Base-by-base conservation (phyloP, 2,329 filamentous ascomycete species). In the Phaeosphaeriaceae sp. region DNA sequence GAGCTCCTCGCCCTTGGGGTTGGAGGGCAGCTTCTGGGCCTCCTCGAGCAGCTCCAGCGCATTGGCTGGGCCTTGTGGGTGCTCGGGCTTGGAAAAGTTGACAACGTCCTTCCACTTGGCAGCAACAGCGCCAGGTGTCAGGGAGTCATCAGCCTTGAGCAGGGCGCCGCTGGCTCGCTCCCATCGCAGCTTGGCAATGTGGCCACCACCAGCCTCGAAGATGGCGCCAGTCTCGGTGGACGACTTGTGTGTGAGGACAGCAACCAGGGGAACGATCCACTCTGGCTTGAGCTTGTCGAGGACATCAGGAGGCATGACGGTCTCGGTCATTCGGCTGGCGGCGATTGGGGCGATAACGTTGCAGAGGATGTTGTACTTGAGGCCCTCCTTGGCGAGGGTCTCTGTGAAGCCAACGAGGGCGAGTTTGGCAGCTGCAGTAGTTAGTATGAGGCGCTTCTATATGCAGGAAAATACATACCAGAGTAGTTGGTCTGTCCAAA, bases 401-500 rank as follows among this genome's bases (percentile, higher is more conserved):
- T 99, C 94, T 41, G 93, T 97, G 83, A 98, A 98, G 68, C 94
- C 95, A 62, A 99, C 93, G 83, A 96, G 89, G 65, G 91, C 91
- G 65, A 98, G 86, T 84, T 98, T 99, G 74, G 95, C 95, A 60
- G 95, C 93, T 84, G 56, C 22, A 47, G 22, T 22, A 3, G 52
- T 71, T 55, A 78, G 78, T 56, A 78, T 78, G 59, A 70, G 22
- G n/a, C 22, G 1, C 7, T 25, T 10, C 59, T 54, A n/a, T 20
- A 15, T 33, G 10, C 21, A 11, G 33, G 15, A 22, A 17, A 17
- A 36, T 45, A 21, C 82, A 61, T 79, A 88, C 85, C 85, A 53
- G 94, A 96, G 82, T 99, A 99, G 82, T 97, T 98, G 78, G 89
- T 88, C 83, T 98, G 94, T 66, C 94, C 95, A 75, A 97, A 98